Base-by-base conservation (phyloP, 768 basidiomycete species). In the Pisolithus albus region DNA sequence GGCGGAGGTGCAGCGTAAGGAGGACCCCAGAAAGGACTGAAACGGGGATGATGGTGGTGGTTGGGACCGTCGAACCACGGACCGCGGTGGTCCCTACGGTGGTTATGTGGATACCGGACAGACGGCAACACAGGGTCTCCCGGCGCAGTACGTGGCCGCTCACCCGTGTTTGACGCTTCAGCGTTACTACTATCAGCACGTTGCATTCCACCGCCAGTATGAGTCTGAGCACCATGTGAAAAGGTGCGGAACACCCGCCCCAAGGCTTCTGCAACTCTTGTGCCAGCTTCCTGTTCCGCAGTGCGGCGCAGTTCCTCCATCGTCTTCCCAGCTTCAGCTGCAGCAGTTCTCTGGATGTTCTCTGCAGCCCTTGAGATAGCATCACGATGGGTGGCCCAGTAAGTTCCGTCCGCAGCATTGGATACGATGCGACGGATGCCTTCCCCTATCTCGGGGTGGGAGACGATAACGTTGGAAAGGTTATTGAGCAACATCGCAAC, bases 401-500 rank as follows among this genome's bases (percentile, higher is more conserved):
- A 90, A 8, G 76, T 71, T 21, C 86, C 88, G 47, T 71, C 79
- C 5, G 75, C 71, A 4, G 83, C 72, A 56, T 89, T 86, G 46
- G 71, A 70, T 42, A 81, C 63, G 32, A 91, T 78, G 60, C 78
- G 82, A 51, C 80, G 82, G 51, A 91, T 62, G 41, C 76, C 77
- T 50, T 86, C 82, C 3, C 83, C 77, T 10, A 91, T 65, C 55
- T 91, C 86, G 4, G 88, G 88, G 57, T 90, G 85, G 5, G 78
- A 64, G 0, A 77, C 70, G 40, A 89, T 62, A 28, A 82, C 73
- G n/a, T 64, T 69, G 39, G 75, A 77, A 50, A 90, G 64, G 2
- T 74, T 75, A 28, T 72, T 74, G 51, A 91, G 66, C 30, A 91
- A 70, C 1, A 74, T 63, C 1, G 86, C 81, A 38, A 91, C 61